Percentiles rank a stretch among this genome's conserved stretches.
These are phyloP conservation scores for Diddensiella caesifluorescens DNA, from an alignment of 805 yeast genomes.

Conservation along the genomic window DNA sequence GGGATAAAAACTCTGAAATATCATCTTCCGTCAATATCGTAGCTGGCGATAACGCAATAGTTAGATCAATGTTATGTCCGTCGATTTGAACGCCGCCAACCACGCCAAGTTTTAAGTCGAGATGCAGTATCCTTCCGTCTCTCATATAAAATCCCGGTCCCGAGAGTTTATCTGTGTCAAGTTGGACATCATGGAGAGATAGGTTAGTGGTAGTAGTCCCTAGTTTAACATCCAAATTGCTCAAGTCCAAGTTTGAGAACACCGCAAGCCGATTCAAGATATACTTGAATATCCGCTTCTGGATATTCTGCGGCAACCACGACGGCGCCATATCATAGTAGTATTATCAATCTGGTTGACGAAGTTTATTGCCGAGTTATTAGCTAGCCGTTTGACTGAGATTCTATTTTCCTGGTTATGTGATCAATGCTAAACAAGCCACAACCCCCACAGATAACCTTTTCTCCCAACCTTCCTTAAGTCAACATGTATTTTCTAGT, in stretches of 20 bases:
- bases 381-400: too few relatives aligned
- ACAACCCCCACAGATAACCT: too few relatives aligned
- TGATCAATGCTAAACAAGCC: too few relatives aligned
- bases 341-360: too few relatives aligned
- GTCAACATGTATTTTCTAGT: too few relatives aligned
- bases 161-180: conserved; percentile 66
- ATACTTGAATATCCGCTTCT: conserved; percentile 72
- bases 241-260: conserved; percentile 75
- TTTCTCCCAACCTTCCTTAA: too few relatives aligned
- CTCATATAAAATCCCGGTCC: conserved; percentile 61
- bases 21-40: conserved; percentile 32
- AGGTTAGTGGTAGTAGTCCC: conserved; percentile 44
- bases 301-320: conserved; percentile 85
- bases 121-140: conserved; percentile 51
- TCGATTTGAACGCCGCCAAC: conserved; percentile 65
- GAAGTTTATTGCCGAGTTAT: too few relatives aligned
- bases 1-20: conserved; percentile 50
- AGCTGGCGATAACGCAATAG: conserved; percentile 35
- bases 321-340: conserved; percentile 12
- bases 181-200: conserved; percentile 49
- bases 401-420: too few relatives aligned
- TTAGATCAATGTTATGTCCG: conserved; percentile 51
- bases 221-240: conserved; percentile 74
- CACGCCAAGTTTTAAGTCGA: conserved; percentile 57
- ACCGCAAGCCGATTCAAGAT: conserved; percentile 74